phyloP scores from a whole-genome alignment of 805 yeast species.

The Metschnikowia vanudenii region DNA sequence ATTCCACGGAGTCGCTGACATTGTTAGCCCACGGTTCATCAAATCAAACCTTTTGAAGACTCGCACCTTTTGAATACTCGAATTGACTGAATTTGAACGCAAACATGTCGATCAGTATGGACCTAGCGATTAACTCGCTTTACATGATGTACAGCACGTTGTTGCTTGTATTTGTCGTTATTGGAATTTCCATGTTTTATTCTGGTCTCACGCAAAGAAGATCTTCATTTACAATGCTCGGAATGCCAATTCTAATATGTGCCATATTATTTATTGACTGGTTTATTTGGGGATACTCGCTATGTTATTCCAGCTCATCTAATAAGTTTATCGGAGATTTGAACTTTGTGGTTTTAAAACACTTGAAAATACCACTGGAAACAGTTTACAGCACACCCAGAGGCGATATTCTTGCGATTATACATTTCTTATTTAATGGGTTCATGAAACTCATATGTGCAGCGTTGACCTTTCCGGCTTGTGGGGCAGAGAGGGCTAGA shows the following conservation, averaged over 20 bases:
- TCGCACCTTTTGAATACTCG: neutral
- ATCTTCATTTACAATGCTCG: constrained; percentile 40
- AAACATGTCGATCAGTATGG: constrained; percentile 5
- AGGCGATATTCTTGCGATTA: constrained; percentile 36
- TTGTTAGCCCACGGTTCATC: too few species aligned
- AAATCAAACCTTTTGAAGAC: too few species aligned
- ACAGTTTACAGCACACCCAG: constrained; percentile 32
- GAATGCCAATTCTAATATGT: constrained; percentile 31
- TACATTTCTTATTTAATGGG: constrained; percentile 41
- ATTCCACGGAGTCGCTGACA: neutral
- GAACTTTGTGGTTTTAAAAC: constrained; percentile 27
- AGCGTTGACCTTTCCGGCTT: constrained; percentile 43
- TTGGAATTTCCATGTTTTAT: constrained; percentile 41
- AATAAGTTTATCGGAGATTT: constrained; percentile 37
- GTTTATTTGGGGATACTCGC: constrained; percentile 46
- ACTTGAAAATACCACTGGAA: constrained; percentile 10
- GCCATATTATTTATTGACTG: constrained; percentile 40
- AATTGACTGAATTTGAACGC: neutral
- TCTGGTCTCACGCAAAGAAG: constrained; percentile 44
- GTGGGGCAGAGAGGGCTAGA: constrained; percentile 45
- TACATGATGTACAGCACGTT: constrained; percentile 38
- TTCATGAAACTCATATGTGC: constrained; percentile 39
- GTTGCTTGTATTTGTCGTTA: constrained; percentile 29
- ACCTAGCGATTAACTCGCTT: constrained; percentile 25
- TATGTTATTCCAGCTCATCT: constrained; percentile 35